Evolutionary conservation across 768 basidiomycete species (phyloP).

Genomic region (Russula earlei): DNA sequence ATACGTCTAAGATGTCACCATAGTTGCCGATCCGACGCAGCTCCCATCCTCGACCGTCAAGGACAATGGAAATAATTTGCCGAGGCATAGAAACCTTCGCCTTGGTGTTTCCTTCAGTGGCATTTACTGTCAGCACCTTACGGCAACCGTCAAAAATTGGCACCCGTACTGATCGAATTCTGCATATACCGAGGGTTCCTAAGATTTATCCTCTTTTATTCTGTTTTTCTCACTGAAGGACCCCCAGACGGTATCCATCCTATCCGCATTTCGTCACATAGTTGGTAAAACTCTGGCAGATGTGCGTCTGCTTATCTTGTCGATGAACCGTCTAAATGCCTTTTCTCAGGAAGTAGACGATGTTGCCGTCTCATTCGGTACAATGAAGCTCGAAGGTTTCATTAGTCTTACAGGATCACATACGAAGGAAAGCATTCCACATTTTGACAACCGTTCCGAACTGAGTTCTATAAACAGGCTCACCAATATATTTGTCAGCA

Average conservation of each 20-base stretch:
- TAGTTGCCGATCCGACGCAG: conserved; percentile 76
- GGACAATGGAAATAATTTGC: conserved; percentile 58
- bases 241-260: conserved; percentile 49
- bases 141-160: conserved; percentile 30
- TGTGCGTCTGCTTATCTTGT: conserved; percentile 33
- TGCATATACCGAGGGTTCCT: conserved; percentile 60
- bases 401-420: conserved; percentile 68
- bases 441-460: not conserved
- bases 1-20: not conserved
- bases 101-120: conserved; percentile 59
- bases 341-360: conserved; percentile 55
- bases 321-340: conserved; percentile 6
- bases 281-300: conserved; percentile 65
- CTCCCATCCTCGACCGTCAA: conserved; percentile 50
- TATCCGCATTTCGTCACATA: conserved; percentile 61
- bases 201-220: not conserved
- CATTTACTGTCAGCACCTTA: conserved; percentile 58
- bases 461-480: conserved; percentile 36
- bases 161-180: conserved; percentile 34
- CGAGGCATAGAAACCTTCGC: conserved; percentile 66
- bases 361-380: conserved; percentile 40
- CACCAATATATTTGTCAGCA: conserved; percentile 80
- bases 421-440: conserved; percentile 47
- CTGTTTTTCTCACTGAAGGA: not conserved
- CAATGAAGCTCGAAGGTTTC: conserved; percentile 65